Conservation (phyloP, 2,329 filamentous ascomycete genomes). For the Cryphonectria naterciae region DNA sequence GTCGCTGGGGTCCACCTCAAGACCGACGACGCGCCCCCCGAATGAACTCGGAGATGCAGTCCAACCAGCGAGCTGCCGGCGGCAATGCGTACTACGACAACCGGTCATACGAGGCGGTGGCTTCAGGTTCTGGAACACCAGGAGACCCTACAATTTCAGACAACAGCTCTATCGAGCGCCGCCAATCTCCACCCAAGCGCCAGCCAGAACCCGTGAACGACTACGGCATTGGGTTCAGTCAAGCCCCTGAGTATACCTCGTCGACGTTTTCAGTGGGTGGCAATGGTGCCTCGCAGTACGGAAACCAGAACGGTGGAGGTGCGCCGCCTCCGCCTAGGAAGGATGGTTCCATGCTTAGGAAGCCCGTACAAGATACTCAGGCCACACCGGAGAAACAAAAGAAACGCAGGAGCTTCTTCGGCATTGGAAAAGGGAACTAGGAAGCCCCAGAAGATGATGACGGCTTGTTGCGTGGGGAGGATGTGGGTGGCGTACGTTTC, state of each 20-base stretch:
- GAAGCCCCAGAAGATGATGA: neutral
- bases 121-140: constrained; percentile 73
- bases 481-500: neutral
- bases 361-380: constrained; percentile 30
- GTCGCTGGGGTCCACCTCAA: constrained; percentile 24
- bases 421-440: constrained; percentile 68
- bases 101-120: constrained; percentile 85
- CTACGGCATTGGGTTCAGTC: constrained; percentile 66
- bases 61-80: constrained; percentile 44
- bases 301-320: constrained; percentile 31
- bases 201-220: constrained; percentile 58
- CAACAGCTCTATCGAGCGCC: constrained; percentile 86
- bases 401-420: constrained; percentile 91
- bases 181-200: constrained; percentile 59
- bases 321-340: constrained; percentile 42
- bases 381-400: constrained; percentile 46
- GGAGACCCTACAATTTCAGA: constrained; percentile 81
- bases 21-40: constrained; percentile 44
- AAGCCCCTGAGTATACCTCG: constrained; percentile 47
- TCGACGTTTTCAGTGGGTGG: constrained; percentile 43
- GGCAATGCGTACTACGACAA: constrained; percentile 58
- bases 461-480: neutral
- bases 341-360: constrained; percentile 36
- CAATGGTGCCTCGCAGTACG: constrained; percentile 31
- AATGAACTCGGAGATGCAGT: constrained; percentile 53